A percentile compares a stretch with the other conserved stretches of the same genome.
These are phyloP conservation scores for Claviceps pazoutovae DNA, from an alignment of 2,329 filamentous ascomycete species.

Conservation along the genomic window DNA sequence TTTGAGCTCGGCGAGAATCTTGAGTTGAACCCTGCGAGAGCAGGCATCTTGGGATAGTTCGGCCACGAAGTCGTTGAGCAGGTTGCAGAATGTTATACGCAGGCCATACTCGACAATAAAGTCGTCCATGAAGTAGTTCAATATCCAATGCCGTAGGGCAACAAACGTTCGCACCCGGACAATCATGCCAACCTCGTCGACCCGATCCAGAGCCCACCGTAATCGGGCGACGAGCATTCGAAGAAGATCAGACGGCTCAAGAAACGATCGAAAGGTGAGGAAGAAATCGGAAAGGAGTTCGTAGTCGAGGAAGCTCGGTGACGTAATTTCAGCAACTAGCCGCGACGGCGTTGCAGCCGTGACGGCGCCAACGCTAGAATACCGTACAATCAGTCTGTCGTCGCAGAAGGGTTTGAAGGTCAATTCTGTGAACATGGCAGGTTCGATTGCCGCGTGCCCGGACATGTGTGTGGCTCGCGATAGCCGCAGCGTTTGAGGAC, in stretches of 20 bases:
- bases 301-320: conserved; percentile 89
- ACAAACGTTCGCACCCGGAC: conserved; percentile 95
- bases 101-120: conserved; percentile 67
- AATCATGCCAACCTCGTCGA: conserved; percentile 76
- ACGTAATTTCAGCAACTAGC: conserved; percentile 91
- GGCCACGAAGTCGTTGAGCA: conserved; percentile 56
- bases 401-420: conserved; percentile 69
- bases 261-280: conserved; percentile 79
- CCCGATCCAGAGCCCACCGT: conserved; percentile 68
- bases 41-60: conserved; percentile 34
- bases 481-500: conserved; percentile 26
- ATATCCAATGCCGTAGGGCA: conserved; percentile 87
- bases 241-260: conserved; percentile 63
- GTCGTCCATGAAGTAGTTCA: conserved; percentile 96
- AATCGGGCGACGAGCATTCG: conserved; percentile 74
- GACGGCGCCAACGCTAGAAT: conserved; percentile 60
- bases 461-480: conserved; percentile 34
- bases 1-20: conserved; percentile 87
- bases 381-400: conserved; percentile 68
- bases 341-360: conserved; percentile 81
- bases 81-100: conserved; percentile 62
- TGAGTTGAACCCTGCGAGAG: conserved; percentile 46
- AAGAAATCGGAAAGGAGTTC: conserved; percentile 97
- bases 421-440: conserved; percentile 69
- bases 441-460: conserved; percentile 42